Evolutionary conservation across 2,329 filamentous ascomycete species (phyloP), one percentile per base, ranked within the genome.

Genomic region (Ophiostoma sp.): DNA sequence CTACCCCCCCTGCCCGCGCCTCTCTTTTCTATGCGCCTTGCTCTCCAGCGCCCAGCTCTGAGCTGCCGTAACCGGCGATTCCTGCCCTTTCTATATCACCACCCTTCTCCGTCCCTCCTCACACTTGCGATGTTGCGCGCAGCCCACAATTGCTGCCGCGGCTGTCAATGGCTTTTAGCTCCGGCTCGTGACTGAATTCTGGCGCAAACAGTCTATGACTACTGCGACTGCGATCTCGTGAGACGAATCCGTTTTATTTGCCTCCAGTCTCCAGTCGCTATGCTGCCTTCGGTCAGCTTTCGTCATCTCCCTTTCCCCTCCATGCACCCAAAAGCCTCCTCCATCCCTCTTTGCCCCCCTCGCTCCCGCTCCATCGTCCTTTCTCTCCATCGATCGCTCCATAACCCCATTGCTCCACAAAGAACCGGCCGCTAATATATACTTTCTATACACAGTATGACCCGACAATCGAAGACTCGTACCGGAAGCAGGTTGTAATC

Each of bases 401-500:
- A n/a, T 39, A 17, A 0, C 57, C 23, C 57, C 57, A 48, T 39
- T 20, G 6, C 57, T 62, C 57, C 57, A 62, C 57, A 62, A 33
- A 33, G 27, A 17, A 33, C 27, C 33, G 62, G 33, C 35, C 35
- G 67, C 70, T 71, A 67, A 71, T 64, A 62, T 20, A 27, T 67
- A 10, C 54, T 48, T 67, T 60, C 33, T 39, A 41, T 17, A 41
- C 52, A 73, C 74, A 92, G 89, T 94, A 94, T 78, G 91, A 94
- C 80, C 91, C 91, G 62, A 94, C 91, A 73, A 94, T 94, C 79
- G 91, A 94, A 80, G 91, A 94, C 79, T 94, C 91, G 72, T 94
- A 94, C 79, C 87, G 91, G 76, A 94, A 94, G 82, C 91, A 94
- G 79, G 90, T 94, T 72, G 91, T 97, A 78, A 98, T 98, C 80